Conservation (phyloP, 2,329 filamentous ascomycete genomes). For the Apiospora aurea region DNA sequence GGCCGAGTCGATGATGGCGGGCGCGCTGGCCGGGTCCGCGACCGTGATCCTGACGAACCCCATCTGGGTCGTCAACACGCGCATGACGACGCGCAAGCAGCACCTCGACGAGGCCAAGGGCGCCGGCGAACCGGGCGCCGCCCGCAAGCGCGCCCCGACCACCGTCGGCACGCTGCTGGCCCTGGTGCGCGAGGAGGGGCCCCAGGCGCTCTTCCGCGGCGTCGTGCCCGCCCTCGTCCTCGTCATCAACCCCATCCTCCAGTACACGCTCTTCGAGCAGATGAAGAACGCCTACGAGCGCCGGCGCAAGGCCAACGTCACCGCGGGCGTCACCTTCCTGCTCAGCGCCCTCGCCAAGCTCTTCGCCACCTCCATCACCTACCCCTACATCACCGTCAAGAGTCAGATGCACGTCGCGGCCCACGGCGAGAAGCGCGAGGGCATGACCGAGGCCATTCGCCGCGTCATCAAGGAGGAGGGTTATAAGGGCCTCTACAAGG, state of each 20-base stretch:
- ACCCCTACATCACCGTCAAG: constrained; percentile 99
- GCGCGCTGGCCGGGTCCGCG: constrained; percentile 89
- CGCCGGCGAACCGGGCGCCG: constrained; percentile 49
- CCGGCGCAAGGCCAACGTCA: constrained; percentile 67
- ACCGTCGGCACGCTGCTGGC: constrained; percentile 83
- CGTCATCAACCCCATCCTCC: constrained; percentile 97
- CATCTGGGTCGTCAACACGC: constrained; percentile 99
- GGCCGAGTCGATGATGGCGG: constrained; percentile 92
- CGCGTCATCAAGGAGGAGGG: constrained; percentile 88
- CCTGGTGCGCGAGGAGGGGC: constrained; percentile 84
- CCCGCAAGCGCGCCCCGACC: constrained; percentile 61
- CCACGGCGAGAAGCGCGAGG: constrained; percentile 78
- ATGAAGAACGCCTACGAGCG: constrained; percentile 89
- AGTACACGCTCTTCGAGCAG: constrained; percentile 99
- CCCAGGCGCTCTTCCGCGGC: constrained; percentile 84
- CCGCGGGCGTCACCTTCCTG: constrained; percentile 86
- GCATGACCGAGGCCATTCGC: constrained; percentile 78
- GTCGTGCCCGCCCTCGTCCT: constrained; percentile 92
- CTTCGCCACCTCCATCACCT: constrained; percentile 91
- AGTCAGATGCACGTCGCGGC: constrained; percentile 94
- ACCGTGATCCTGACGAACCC: constrained; percentile 97
- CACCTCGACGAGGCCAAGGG: constrained; percentile 42
- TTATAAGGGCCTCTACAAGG: constrained; percentile 91
- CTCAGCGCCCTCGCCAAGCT: constrained; percentile 94
- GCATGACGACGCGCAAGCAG: constrained; percentile 89